phyloP scores from a whole-genome alignment of 1,284 basidiomycete genomes.

The Paramarasmius palmivorus region DNA sequence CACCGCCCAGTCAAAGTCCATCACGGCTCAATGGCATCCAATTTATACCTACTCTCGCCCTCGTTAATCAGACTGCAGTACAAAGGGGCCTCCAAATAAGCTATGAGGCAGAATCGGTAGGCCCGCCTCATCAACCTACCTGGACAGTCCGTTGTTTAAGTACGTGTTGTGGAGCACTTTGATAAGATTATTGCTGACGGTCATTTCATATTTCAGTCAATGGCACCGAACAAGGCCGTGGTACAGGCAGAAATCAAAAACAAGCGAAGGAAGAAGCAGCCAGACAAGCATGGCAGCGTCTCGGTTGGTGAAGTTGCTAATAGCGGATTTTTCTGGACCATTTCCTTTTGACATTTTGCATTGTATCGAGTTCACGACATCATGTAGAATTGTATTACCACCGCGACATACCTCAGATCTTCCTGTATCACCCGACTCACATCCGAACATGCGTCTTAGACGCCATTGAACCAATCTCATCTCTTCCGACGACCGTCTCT shows the following conservation, averaged over 20 bases:
- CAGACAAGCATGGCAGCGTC: constrained; percentile 41
- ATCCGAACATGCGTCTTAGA: too few relatives aligned
- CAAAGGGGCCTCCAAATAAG: constrained; percentile 39
- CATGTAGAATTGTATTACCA: too few relatives aligned
- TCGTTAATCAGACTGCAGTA: constrained; percentile 54
- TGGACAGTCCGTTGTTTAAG: constrained; percentile 54
- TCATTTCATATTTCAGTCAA: constrained; percentile 40
- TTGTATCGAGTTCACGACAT: constrained; percentile 4
- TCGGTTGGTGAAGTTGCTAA: constrained; percentile 47
- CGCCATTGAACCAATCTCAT: too few relatives aligned
- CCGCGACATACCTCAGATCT: too few relatives aligned
- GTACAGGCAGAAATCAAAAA: constrained; percentile 51
- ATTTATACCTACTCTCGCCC: constrained; percentile 38
- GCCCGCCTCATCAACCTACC: constrained; percentile 50
- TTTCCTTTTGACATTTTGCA: too few relatives aligned
- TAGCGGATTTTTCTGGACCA: constrained; percentile 22
- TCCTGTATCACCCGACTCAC: too few relatives aligned
- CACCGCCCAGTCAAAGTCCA: constrained; percentile 21
- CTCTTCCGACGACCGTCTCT: too few relatives aligned
- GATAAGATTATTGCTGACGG: not conserved
- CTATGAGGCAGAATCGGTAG: constrained; percentile 44
- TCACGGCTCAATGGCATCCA: not conserved
- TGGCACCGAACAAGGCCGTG: constrained; percentile 40
- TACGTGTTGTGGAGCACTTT: constrained; percentile 18
- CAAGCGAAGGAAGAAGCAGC: constrained; percentile 58